These are phyloP conservation scores for Epichloe brachyelytri DNA, from an alignment of 2,329 filamentous ascomycete genomes.

Conservation along the genomic window DNA sequence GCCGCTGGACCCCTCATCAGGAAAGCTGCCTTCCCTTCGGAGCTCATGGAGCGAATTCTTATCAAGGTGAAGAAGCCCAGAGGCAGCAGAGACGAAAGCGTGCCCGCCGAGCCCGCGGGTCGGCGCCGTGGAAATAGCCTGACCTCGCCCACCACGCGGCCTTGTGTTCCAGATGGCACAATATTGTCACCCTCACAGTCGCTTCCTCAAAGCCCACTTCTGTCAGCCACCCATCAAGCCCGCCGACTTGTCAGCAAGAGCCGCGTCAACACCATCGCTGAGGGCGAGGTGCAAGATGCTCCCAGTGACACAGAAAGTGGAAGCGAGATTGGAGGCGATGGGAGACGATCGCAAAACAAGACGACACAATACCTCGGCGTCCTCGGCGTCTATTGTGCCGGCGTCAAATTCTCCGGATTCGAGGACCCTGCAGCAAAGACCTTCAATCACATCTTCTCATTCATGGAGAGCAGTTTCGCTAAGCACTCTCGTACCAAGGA, in stretches of 20 bases:
- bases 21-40: slow-evolving; percentile 73
- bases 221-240: slow-evolving; percentile 37
- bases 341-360: slow-evolving; percentile 62
- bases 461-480: slow-evolving; percentile 81
- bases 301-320: slow-evolving; percentile 68
- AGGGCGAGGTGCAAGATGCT: slow-evolving; percentile 41
- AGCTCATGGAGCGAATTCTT: slow-evolving; percentile 70
- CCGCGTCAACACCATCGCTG: slow-evolving; percentile 44
- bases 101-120: slow-evolving; percentile 22
- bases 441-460: slow-evolving; percentile 91
- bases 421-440: slow-evolving; percentile 64
- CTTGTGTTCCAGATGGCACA: slow-evolving; percentile 45
- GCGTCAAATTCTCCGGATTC: slow-evolving; percentile 75
- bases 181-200: slow-evolving; percentile 34
- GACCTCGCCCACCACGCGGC: slow-evolving; percentile 50
- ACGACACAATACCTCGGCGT: slow-evolving; percentile 74
- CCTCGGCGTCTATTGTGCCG: slow-evolving; percentile 64
- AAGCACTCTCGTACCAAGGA: slow-evolving; percentile 64
- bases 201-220: slow-evolving; percentile 40
- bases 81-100: slow-evolving; percentile 28
- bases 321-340: slow-evolving; percentile 36
- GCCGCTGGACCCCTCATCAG: slow-evolving; percentile 54
- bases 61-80: slow-evolving; percentile 84
- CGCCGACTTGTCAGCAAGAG: slow-evolving; percentile 36
- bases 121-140: slow-evolving; percentile 55